Percentiles rank a stretch among this genome's conserved stretches.
Evolutionary conservation across 164 flowering plant species (phyloP).

Genomic region (Vitis rupestris): DNA sequence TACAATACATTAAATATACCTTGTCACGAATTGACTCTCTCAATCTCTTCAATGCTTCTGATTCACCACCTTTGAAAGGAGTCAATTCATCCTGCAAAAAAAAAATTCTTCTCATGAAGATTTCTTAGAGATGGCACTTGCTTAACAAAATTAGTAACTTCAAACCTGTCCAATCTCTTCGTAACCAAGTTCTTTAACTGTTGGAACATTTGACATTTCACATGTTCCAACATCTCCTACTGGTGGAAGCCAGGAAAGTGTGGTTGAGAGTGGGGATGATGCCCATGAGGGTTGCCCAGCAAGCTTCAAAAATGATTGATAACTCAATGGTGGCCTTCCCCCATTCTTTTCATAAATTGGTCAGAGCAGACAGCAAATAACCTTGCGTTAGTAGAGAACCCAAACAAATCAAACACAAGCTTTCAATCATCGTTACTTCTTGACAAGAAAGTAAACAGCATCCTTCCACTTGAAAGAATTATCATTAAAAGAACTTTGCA

Average conservation of each 20-base stretch:
- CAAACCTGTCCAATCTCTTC: slow-evolving; percentile 54
- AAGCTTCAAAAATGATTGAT: slow-evolving; percentile 82
- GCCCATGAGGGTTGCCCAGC: slow-evolving; percentile 75
- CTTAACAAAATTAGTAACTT: background rate
- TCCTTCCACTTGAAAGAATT: background rate
- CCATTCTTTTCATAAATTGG: slow-evolving; percentile 56
- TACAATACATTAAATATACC: slow-evolving; percentile 32
- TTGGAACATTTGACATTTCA: slow-evolving; percentile 57
- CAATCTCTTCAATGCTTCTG: slow-evolving; percentile 79
- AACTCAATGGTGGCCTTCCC: slow-evolving; percentile 82
- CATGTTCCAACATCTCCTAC: slow-evolving; percentile 50
- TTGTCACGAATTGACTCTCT: slow-evolving; percentile 50
- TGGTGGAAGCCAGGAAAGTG: slow-evolving; percentile 63
- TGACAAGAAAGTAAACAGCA: background rate
- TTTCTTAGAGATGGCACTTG: background rate
- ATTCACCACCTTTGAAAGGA: slow-evolving; percentile 90
- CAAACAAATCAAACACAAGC: background rate
- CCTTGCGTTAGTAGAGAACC: slow-evolving; percentile 1
- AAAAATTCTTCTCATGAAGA: background rate
- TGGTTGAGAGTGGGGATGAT: slow-evolving; percentile 42
- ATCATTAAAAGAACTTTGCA: background rate
- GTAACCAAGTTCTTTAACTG: slow-evolving; percentile 77
- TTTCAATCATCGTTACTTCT: background rate
- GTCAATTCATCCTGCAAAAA: slow-evolving; percentile 61
- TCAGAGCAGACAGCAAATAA: background rate